Base-by-base conservation (phyloP, 1,139 yeast species). In the Pichia norvegensis region DNA sequence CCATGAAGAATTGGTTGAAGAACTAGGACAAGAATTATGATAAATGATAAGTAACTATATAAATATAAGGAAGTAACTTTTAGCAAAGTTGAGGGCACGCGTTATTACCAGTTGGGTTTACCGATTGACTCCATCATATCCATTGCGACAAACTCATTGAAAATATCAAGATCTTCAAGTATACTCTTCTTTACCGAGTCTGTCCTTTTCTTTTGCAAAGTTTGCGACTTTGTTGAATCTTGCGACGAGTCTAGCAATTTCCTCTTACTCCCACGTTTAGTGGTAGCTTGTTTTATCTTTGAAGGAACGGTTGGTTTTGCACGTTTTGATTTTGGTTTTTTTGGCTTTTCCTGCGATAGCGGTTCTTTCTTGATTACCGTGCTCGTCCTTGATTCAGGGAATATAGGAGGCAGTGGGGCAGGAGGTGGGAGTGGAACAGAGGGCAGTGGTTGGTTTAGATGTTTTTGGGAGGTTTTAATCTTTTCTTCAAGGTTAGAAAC, bases 1-100 rank as follows among this genome's bases (percentile, higher is more conserved):
- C 48, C 72, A 73, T 44, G 76, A 75, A 13, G 79, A 83, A 53
- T 66, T 86, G 4, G 55, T 70, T 27, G 76, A 74, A 21, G 82
- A 74, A 54, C 49, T 63, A 22, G 53, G 52, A 13, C 62, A 63
- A 46, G 64, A 62, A 31, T 31, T 61, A 42, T 62, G 42, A 47
- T 16, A 2, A 23, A 19, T 27, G 7, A 22, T 36, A 4, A 22
- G 4, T 36, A n/a, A 5, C 7, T 21, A 36, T 5, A 22, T n/a
- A 36, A n/a, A 11, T 36, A 27, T 27, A 13, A 27, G 13, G 10
- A n/a, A 13, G n/a, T 11, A 27, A 13, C 6, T 10, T 9, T 36
- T 36, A 17, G 21, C 23, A 8, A 25, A 33, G 16, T 33, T 4
- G n/a, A 20, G 9, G 36, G 19, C 16, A 10, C 8, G n/a, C 7